These are phyloP conservation scores for Omphalea diandra DNA, from an alignment of 441 rosid species.

Conservation along the genomic window DNA sequence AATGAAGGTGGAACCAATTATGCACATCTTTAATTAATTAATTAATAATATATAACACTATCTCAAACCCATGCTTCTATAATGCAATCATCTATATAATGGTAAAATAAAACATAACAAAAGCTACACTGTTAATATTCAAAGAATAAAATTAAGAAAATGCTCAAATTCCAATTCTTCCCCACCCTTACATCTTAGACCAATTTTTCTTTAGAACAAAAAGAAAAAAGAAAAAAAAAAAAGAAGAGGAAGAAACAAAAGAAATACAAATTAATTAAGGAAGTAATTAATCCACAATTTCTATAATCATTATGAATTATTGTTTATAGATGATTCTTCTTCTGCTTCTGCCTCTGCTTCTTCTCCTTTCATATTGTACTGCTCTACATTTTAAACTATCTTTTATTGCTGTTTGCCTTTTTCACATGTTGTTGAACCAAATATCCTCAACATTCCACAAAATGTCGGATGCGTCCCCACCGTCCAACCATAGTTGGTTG, in stretches of 20 bases:
- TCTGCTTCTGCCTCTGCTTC: background rate
- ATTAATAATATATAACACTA: constrained; percentile 1
- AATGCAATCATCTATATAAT: constrained; percentile 37
- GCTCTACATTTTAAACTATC: background rate
- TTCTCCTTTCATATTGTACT: background rate
- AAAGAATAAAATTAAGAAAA: constrained; percentile 36
- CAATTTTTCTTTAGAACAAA: background rate
- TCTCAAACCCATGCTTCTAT: constrained; percentile 31
- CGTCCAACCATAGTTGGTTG: constrained; percentile 46
- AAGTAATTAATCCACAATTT: constrained; percentile 34
- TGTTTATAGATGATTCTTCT: constrained; percentile 5
- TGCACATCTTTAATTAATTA: constrained; percentile 31
- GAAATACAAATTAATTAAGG: background rate
- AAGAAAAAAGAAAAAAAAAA: constrained; percentile 9
- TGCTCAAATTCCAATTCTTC: constrained; percentile 23
- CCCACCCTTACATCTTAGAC: too few relatives aligned
- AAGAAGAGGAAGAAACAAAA: constrained; percentile 12
- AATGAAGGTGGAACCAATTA: constrained; percentile 69
- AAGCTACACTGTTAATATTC: constrained; percentile 7
- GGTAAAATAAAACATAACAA: background rate
- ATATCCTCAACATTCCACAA: constrained; percentile 67
- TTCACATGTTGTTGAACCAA: constrained; percentile 51
- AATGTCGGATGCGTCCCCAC: constrained; percentile 54
- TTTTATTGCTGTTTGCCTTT: background rate
- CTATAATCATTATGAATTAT: constrained; percentile 19